Evolutionary conservation across 2,329 filamentous ascomycete species (phyloP).

Genomic region (Aspergillus pseudoglaucus): DNA sequence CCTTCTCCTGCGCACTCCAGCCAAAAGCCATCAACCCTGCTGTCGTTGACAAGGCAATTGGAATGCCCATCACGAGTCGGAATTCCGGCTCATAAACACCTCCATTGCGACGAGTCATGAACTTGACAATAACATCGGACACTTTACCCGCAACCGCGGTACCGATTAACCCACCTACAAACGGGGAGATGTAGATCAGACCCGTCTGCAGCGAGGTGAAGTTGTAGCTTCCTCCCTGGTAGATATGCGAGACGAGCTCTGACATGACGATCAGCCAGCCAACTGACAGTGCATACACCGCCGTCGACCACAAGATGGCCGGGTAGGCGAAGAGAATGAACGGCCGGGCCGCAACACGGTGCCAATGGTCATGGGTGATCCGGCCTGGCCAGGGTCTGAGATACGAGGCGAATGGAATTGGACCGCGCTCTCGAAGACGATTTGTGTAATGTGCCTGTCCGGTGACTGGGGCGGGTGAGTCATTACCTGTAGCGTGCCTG

Average conservation of each 20-base stretch:
- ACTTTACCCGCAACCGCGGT: conserved; percentile 85
- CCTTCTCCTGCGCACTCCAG: conserved; percentile 72
- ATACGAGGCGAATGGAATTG: conserved; percentile 65
- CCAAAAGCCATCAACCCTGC: conserved; percentile 92
- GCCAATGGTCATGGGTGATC: conserved; percentile 70
- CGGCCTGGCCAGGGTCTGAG: conserved; percentile 73
- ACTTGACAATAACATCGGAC: conserved; percentile 76
- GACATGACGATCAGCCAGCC: conserved; percentile 96
- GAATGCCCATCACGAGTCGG: conserved; percentile 77
- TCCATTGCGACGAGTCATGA: conserved; percentile 78
- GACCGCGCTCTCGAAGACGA: conserved; percentile 59
- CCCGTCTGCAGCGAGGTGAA: conserved; percentile 77
- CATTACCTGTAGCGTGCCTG: conserved; percentile 15
- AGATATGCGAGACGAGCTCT: conserved; percentile 77
- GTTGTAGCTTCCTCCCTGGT: conserved; percentile 65
- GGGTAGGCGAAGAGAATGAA: conserved; percentile 86
- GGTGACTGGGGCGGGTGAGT: conserved; percentile 19
- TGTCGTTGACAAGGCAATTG: conserved; percentile 69
- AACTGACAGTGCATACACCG: conserved; percentile 79
- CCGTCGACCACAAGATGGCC: conserved; percentile 77
- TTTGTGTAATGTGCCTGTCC: conserved; percentile 57
- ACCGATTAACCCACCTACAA: conserved; percentile 81
- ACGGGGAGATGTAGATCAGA: conserved; percentile 82
- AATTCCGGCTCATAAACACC: conserved; percentile 95
- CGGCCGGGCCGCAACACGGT: conserved; percentile 68